Base-by-base conservation (phyloP, 1,284 basidiomycete species). In the Heliocybe sulcata region DNA sequence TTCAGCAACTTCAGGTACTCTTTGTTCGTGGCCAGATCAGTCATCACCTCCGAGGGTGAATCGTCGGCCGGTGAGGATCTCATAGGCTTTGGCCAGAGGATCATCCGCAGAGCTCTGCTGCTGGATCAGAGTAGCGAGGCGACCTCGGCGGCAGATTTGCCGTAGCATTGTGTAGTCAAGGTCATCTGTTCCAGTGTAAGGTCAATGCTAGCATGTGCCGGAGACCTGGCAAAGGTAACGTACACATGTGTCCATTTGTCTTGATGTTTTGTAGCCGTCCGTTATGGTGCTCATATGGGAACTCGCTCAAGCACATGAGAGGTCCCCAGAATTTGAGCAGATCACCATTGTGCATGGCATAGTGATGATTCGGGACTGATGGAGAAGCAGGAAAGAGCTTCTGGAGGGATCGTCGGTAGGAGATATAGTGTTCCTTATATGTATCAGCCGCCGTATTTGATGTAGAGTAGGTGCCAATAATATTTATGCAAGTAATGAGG, bases 291-390 rank as follows among this genome's bases (percentile, higher is more conserved):
- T 72, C 70, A 29, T 61, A 63, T 12, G 61, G 58, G 59, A 69
- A 69, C 54, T 70, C 67, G 57, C 64, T 66, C 1, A 68, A 47
- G 14, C 49, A 9, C 26, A 60, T 35, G 16, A 70, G 53, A 35
- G 69, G 69, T 19, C 70, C 70, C 67, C 67, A 72, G 50, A 59
- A 64, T 54, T 66, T 67, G 12, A 72, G 51, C 1, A 64, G 54
- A 8, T 59, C 61, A 2, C 52, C 56, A 60, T 67, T 65, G 50
- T 72, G 71, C 65, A 69, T 67, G 16, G 68, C 69, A 58, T 63
- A 71, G 54, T 73, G 72, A 56, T 71, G 69, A 57, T 72, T 72
- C 23, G 71, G 70, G 29, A 56, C 51, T 2, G 65, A 62, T 29
- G 33, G 14, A 35, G 53, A 26, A 52, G 60, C 16, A 22, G 69